Conservation (phyloP, 768 basidiomycete species). For the Boletus tylopilopsis region DNA sequence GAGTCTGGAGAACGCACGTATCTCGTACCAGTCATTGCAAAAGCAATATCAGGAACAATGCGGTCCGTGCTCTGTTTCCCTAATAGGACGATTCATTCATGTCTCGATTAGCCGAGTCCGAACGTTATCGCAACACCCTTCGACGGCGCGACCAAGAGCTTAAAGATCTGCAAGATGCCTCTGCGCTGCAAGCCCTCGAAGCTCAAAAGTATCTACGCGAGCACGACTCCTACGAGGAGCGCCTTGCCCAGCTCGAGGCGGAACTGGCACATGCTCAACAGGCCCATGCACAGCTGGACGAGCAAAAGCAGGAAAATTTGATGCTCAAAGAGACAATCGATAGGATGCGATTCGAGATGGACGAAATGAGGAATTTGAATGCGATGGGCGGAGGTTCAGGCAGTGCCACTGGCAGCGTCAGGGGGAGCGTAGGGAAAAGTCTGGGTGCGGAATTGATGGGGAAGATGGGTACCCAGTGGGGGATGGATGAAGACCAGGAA, state of each 20-base stretch:
- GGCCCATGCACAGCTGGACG: conserved; percentile 72
- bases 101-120: conserved; percentile 56
- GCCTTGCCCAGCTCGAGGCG: conserved; percentile 62
- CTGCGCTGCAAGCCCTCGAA: conserved; percentile 62
- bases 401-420: conserved; percentile 46
- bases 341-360: conserved; percentile 89
- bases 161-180: conserved; percentile 56
- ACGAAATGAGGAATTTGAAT: conserved; percentile 69
- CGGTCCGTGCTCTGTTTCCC: conserved; percentile 42
- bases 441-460: conserved; percentile 69
- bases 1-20: conserved; percentile 66
- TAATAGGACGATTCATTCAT: not conserved
- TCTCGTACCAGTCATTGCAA: conserved; percentile 73
- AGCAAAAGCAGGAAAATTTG: conserved; percentile 94
- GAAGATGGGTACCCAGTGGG: conserved; percentile 51
- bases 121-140: conserved; percentile 71
- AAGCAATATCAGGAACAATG: conserved; percentile 90
- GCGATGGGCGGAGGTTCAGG: conserved; percentile 35
- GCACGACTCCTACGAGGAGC: conserved; percentile 67
- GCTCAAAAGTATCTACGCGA: conserved; percentile 61
- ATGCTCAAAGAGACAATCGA: conserved; percentile 95
- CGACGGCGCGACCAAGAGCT: conserved; percentile 74
- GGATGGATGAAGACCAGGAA: conserved; percentile 39
- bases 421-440: conserved; percentile 65
- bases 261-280: conserved; percentile 70